A percentile compares a stretch with the other conserved stretches of the same genome.
phyloP scores from a whole-genome alignment of 108 stramenopile species.

The Fistulifera pelliculosa region DNA sequence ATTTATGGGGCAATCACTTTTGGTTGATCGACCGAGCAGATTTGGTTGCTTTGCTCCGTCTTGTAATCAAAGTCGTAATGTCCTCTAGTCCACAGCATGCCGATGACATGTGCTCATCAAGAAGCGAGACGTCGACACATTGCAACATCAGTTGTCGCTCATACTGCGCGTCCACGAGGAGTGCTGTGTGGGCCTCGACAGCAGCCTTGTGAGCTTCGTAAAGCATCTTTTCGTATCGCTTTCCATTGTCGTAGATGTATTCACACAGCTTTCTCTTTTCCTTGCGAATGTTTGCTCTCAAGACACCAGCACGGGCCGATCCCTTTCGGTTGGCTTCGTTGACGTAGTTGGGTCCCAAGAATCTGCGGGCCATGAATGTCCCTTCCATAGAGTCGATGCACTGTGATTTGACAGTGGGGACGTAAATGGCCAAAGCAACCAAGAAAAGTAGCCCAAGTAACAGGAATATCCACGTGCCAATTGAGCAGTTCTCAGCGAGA shows the following conservation, averaged over 20 bases:
- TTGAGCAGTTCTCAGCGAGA: constrained; percentile 9
- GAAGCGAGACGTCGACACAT: constrained; percentile 12
- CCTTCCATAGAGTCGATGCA: constrained; percentile 27
- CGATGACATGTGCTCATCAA: constrained; percentile 5
- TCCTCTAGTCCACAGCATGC: constrained; percentile 36
- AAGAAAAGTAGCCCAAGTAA: constrained; percentile 8
- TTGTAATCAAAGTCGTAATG: constrained; percentile 3
- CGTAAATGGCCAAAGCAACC: constrained; percentile 8
- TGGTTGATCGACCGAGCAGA: neutral
- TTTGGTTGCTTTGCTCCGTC: neutral
- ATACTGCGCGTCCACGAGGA: constrained; percentile 11
- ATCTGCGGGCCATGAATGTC: constrained; percentile 27
- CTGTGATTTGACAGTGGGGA: constrained; percentile 23
- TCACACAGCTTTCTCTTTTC: neutral
- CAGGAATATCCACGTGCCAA: constrained; percentile 14
- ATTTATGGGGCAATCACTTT: constrained; percentile 24
- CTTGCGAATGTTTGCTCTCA: constrained; percentile 9
- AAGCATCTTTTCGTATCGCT: constrained; percentile 6
- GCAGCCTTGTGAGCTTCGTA: constrained; percentile 5
- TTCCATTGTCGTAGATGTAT: constrained; percentile 7
- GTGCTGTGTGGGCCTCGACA: constrained; percentile 4
- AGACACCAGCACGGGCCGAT: constrained; percentile 15
- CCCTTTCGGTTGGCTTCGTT: constrained; percentile 28
- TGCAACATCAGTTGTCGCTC: constrained; percentile 6
- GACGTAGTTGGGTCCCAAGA: constrained; percentile 24